Evolutionary conservation across 2,329 filamentous ascomycete species (phyloP), one percentile per base, ranked within the genome.

Genomic region (Penicillium polonicum): DNA sequence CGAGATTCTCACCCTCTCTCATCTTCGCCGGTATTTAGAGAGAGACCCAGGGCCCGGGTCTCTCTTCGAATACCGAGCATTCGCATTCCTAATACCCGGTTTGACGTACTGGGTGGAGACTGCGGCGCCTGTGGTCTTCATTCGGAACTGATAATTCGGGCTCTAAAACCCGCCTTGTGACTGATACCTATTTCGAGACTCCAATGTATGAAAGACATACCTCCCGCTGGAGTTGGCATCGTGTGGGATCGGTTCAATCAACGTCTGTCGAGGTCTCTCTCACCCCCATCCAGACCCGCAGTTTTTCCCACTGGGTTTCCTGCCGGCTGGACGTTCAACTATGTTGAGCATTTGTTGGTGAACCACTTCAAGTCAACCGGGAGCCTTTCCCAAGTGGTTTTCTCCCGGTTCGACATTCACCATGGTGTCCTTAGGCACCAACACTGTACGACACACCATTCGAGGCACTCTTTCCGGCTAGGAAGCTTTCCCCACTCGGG

Each of bases 291-390:
- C 44, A 48, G 44, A 17, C 27, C n/a, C 7, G 52, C 19, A 6
- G 39, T 9, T 52, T 45, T 52, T 36, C 50, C 50, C 50, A 52
- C 17, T 19, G 50, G 21, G 39, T 45, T 52, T 52, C 21, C 50
- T 52, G 38, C 17, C 21, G 9, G 10, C 15, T 52, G 29, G 21
- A 36, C 17, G 12, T 35, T 45, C 25, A 51, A 42, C 27, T 2
- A 27, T 25, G 7, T 51, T 42, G n/a, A 45, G 17, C 21, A 15
- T 25, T n/a, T 27, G 4, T 19, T 43, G 49, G 38, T 52, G 38
- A 51, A n/a, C 19, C 3, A 42, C 9, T 43, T 31, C 41, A 31
- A 17, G 17, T 31, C 39, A 45, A 19, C 21, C 23, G 21, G 29
- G 39, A 35, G 29, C 15, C 1, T 27, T 33, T 44, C 21, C 39